Percentiles rank a stretch among this genome's conserved stretches.
Conservation (phyloP, 2,329 filamentous ascomycete species). For the Blastomyces gilchristii region DNA sequence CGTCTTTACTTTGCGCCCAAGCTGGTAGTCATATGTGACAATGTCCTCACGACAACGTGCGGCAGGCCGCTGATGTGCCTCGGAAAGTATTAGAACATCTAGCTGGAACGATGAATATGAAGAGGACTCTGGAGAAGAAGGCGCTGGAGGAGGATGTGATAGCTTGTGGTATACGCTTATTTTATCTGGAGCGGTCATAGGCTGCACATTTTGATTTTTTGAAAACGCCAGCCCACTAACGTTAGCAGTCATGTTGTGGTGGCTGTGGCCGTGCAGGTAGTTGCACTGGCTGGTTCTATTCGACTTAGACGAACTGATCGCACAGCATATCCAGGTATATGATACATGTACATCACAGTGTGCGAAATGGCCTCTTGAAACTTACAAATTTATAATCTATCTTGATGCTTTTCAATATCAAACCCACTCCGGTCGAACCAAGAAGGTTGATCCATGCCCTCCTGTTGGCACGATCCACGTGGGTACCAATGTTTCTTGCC, state of each 20-base stretch:
- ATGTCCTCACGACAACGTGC: constrained; percentile 69
- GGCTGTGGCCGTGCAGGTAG: neutral
- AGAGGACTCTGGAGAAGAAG: constrained; percentile 26
- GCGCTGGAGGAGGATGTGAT: constrained; percentile 13
- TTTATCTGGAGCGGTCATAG: constrained; percentile 71
- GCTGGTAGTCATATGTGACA: constrained; percentile 64
- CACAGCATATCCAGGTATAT: neutral
- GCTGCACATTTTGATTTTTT: constrained; percentile 39
- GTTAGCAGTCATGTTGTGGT: neutral
- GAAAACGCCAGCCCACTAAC: constrained; percentile 1
- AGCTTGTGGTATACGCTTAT: constrained; percentile 80
- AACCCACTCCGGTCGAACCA: constrained; percentile 54
- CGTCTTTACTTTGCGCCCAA: constrained; percentile 43
- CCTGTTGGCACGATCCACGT: constrained; percentile 51
- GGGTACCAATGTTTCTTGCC: constrained; percentile 56
- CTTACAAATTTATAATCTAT: constrained; percentile 81
- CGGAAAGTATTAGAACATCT: constrained; percentile 60
- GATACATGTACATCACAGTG: neutral
- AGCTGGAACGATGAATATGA: constrained; percentile 32
- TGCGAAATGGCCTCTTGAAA: constrained; percentile 15
- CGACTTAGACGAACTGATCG: neutral
- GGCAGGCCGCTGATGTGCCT: constrained; percentile 59
- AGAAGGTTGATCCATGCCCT: constrained; percentile 59
- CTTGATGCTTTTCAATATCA: constrained; percentile 71
- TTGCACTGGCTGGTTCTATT: neutral